Evolutionary conservation across 495 filamentous ascomycete genomes (phyloP), one percentile per base, ranked within the genome.

Genomic region (Lasiosphaeria miniovina): DNA sequence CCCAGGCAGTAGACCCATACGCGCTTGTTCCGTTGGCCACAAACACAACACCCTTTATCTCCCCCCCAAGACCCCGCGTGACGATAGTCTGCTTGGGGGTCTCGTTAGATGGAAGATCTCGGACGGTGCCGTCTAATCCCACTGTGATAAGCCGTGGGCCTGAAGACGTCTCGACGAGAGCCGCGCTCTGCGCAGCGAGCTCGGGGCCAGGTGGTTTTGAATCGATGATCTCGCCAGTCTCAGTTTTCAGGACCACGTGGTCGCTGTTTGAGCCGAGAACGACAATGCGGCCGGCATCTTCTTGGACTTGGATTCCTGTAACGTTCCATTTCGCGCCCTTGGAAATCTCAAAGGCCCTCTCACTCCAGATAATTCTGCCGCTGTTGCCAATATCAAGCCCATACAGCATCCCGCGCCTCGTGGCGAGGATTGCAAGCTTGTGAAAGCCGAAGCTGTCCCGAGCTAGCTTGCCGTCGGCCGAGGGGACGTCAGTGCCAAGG

Each of bases 391-490:
- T 80, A 67, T 96, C 86, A 36, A 98, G 78, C 7, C 86, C 88
- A 59, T 89, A 89, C 7, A 98, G 71, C 54, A 89, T 84, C 8
- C 93, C 93, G 57, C 84, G 84, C 59, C 85, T 80, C 7, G 93
- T 96, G 6, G 90, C 93, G 49, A 95, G 79, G 61, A 96, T 78
- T 6, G 88, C 82, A 36, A 93, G 75, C 71, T 95, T 96, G 60
- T 86, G 83, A 68, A 96, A 90, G 34, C 93, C 94, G 69, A 97
- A 98, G 67, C 82, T 85, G 68, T 97, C 90, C 11, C 87, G 76
- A 11, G 79, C 76, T 36, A 87, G 75, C 34, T 63, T 74, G 14
- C 83, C 86, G n/a, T 81, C 78, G 4, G 78, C 69, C 6, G 59
- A 54, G 7, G 69, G 69, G 15, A 65, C 70, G 43, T 83, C 81